Evolutionary conservation across 257 asterid species (phyloP).

Genomic region (Agastache rugosa): DNA sequence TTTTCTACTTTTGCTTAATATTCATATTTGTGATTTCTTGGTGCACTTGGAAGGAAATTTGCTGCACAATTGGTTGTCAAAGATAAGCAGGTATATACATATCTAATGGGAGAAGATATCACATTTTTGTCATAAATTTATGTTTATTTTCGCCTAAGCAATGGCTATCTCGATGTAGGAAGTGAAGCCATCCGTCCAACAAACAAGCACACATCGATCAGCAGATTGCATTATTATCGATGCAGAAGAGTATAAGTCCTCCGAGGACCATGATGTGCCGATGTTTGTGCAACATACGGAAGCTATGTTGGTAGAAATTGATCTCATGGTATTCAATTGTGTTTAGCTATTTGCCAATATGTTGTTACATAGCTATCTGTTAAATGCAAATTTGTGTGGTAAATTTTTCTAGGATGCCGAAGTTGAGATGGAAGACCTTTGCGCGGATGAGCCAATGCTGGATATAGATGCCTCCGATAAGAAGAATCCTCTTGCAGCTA

Average conservation of each 20-base stretch:
- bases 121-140: background rate
- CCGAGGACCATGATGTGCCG: constrained; percentile 52
- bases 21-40: constrained; percentile 11
- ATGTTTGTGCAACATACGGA: constrained; percentile 73
- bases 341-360: background rate
- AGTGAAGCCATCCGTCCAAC: constrained; percentile 45
- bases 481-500: constrained; percentile 64
- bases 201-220: constrained; percentile 34
- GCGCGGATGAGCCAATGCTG: constrained; percentile 46
- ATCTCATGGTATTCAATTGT: constrained; percentile 60
- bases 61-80: constrained; percentile 66
- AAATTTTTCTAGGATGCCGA: constrained; percentile 42
- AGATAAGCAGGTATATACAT: constrained; percentile 53
- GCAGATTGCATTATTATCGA: constrained; percentile 49
- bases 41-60: constrained; percentile 50
- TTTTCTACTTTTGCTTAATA: background rate
- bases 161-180: constrained; percentile 27
- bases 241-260: constrained; percentile 40
- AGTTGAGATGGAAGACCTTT: constrained; percentile 62
- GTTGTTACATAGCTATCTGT: background rate
- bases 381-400: constrained; percentile 18
- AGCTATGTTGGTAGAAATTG: constrained; percentile 79
- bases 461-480: constrained; percentile 68
- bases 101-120: background rate
- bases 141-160: background rate